Base-by-base conservation (phyloP, 202 grass and related monocot species). In the Panicum hallii region DNA sequence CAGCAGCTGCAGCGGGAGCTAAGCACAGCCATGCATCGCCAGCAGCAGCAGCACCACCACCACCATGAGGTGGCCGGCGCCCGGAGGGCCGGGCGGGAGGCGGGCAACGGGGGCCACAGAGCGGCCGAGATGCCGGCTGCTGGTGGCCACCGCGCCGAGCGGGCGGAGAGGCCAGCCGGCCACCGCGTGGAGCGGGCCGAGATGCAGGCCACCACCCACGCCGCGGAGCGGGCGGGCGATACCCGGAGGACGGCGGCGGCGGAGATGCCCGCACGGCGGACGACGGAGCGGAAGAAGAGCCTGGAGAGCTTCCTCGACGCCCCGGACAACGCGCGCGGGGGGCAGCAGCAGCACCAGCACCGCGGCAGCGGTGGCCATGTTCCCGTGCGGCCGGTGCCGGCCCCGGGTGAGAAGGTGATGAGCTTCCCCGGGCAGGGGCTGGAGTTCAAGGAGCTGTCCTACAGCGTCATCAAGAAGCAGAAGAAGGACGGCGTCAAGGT, bases 391-490 rank as follows among this genome's bases (percentile, higher is more conserved):
- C 40, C 22, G 0, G 54, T 42, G 13, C 78, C 73, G 0, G 67
- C 17, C 0, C 50, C 66, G 7, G 73, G 56, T 1, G 58, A 53
- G 73, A 75, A 77, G 73, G 67, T 79, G 81, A 5, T 40, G 10
- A 79, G 16, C 53, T 79, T 87, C 84, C 89, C 92, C 1, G 79
- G 92, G 32, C 89, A 91, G 28, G 92, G 89, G 46, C 79, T 94
- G 5, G 92, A 94, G 63, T 94, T 94, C 79, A 86, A 69, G 81
- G 87, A 94, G 82, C 83, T 91, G 13, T 91, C 92, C 0, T 94
- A 94, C 82, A 91, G 89, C n/a, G 81, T 94, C 38, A 85, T 86
- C 15, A 91, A 94, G 92, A 89, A 85, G 78, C 87, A 89, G 84
- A 94, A 94, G 87, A 94, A 91, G 38, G 92, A 85, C 2, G 89